Conservation (phyloP, 257 asterid genomes). For the Lycium ferocissimum region DNA sequence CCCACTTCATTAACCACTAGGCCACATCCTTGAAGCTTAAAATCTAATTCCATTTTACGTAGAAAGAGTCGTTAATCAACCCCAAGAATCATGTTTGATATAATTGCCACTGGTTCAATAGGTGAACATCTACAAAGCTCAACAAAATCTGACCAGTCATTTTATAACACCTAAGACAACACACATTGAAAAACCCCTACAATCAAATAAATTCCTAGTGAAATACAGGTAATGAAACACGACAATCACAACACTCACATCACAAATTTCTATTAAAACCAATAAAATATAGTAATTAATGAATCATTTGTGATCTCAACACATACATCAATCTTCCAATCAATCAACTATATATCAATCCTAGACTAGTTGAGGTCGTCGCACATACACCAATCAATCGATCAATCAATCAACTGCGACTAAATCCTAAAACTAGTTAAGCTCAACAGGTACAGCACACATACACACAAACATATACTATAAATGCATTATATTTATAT, state of each 20-base stretch:
- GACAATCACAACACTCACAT: background rate
- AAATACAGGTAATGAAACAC: background rate
- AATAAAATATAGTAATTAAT: too few relatives aligned
- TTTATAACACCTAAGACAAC: background rate
- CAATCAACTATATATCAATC: too few relatives aligned
- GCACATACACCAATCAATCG: too few relatives aligned
- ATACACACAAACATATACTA: too few relatives aligned
- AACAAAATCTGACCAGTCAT: background rate
- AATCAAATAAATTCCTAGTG: background rate
- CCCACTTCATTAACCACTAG: too few relatives aligned
- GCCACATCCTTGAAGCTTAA: too few relatives aligned
- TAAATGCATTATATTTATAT: too few relatives aligned
- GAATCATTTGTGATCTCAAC: too few relatives aligned
- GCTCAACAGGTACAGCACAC: too few relatives aligned
- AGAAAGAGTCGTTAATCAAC: background rate
- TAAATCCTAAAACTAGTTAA: background rate
- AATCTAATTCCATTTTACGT: background rate
- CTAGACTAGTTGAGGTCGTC: too few relatives aligned
- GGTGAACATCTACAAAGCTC: background rate
- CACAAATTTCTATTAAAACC: background rate
- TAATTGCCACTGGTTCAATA: background rate
- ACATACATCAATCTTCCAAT: too few relatives aligned
- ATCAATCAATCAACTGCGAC: too few relatives aligned
- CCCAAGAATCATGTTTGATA: background rate
- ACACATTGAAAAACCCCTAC: background rate